Base-by-base conservation (phyloP, 1,139 yeast genomes). In the Taphrina wiesneri region DNA sequence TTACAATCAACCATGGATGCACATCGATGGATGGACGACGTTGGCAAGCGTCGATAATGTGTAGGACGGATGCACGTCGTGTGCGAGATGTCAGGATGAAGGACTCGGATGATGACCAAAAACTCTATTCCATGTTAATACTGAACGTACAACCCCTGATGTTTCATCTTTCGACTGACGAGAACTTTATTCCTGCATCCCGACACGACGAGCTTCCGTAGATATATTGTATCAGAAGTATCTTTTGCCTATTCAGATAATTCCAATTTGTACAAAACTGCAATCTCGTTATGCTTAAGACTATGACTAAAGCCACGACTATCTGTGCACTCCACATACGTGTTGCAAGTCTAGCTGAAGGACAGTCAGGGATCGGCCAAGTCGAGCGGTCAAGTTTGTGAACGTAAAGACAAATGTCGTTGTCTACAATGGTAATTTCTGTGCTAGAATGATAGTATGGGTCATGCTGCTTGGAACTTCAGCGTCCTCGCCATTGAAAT, bases 141-240 rank as follows among this genome's bases (percentile, higher is more conserved):
- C 59, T 54, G 59, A 54, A 54, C 59, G 59, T 54, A 54, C 59
- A 36, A 54, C 36, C 17, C 32, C 46, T 54, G 59, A 54, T 39
- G 59, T 26, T 54, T 54, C 59, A 54, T 54, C 59, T 54, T 54
- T 54, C 59, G 59, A 54, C 59, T 54, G 59, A 52, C 43, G 56
- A 34, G 56, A 32, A 9, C 30, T 34, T 19, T 26, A 26, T 32
- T 21, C 43, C 25, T 21, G n/a, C 26, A 19, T 3, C 25, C 1
- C 28, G 25, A n/a, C 49, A 45, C 49, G 26, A n/a, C 49, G n/a
- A 21, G 28, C 13, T 11, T 23, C 28, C 21, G 49, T 21, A 45
- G 3, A 19, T 39, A 39, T 39, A 15, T 39, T 15, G n/a, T n/a
- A n/a, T n/a, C n/a, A n/a, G n/a, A n/a, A n/a, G n/a, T n/a, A n/a